Base-by-base conservation (phyloP, 139 green algal species). In the Mesotaenium endlicherianum region DNA sequence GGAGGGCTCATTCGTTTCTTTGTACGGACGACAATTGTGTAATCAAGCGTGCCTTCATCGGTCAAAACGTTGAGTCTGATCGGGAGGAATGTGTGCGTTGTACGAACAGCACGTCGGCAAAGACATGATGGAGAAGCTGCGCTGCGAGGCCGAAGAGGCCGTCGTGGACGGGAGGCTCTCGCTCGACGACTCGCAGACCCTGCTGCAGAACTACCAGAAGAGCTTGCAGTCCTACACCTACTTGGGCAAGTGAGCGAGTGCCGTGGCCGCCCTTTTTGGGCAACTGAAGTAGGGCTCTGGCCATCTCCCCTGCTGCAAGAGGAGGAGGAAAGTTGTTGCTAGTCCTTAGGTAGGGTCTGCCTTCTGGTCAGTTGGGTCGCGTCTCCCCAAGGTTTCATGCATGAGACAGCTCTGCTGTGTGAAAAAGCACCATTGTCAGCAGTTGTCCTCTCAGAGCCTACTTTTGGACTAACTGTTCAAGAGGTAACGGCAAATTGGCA, bases 211-310 rank as follows among this genome's bases (percentile, higher is more conserved):
- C 38, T 81, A 64, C 42, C 26, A 87, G 55, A 26, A 39, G 6
- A 75, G 30, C 11, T 36, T 87, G 34, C n/a, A 43, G 14, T 83
- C 81, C 11, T 87, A 87, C 64, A 87, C 81, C 14, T 87, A 87
- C 43, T 38, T 87, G 69, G 50, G 20, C 20, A 64, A 64, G 26
- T 64, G n/a, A n/a, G n/a, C n/a, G n/a, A n/a, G n/a, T n/a, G n/a
- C n/a, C n/a, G n/a, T n/a, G n/a, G n/a, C n/a, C n/a, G n/a, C n/a
- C n/a, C n/a, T n/a, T n/a, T n/a, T n/a, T n/a, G n/a, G n/a, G n/a
- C n/a, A n/a, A n/a, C n/a, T n/a, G n/a, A n/a, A n/a, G n/a, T n/a
- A n/a, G n/a, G n/a, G n/a, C n/a, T n/a, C n/a, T n/a, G n/a, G n/a
- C n/a, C n/a, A n/a, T n/a, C n/a, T n/a, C n/a, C n/a, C n/a, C n/a